Conservation (phyloP, 345 rosid genomes). For the Microthlaspi erraticum region DNA sequence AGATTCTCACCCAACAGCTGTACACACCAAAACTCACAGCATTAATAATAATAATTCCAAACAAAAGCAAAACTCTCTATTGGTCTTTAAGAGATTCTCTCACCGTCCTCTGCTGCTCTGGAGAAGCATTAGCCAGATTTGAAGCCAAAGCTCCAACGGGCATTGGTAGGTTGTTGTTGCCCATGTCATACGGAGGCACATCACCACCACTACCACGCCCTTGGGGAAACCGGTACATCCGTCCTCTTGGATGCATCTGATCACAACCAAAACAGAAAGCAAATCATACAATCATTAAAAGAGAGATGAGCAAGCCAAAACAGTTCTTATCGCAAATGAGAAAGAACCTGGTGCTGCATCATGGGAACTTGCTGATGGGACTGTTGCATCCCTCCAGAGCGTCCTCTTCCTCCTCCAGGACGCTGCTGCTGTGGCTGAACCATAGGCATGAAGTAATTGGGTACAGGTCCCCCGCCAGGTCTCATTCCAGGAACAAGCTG, state of each 20-base stretch:
- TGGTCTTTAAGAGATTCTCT: slow-evolving; percentile 13
- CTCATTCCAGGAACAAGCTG: slow-evolving; percentile 97
- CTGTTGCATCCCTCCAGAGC: slow-evolving; percentile 75
- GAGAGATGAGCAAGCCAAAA: neutral
- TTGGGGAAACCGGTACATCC: slow-evolving; percentile 74
- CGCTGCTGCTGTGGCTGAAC: slow-evolving; percentile 93
- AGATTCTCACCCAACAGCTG: slow-evolving; percentile 96
- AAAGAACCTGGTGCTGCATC: slow-evolving; percentile 75
- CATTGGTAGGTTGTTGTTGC: slow-evolving; percentile 53
- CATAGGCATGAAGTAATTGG: slow-evolving; percentile 88
- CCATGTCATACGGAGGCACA: slow-evolving; percentile 71
- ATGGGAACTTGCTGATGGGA: slow-evolving; percentile 75
- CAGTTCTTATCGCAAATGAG: neutral
- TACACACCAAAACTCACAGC: neutral
- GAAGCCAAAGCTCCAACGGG: slow-evolving; percentile 82
- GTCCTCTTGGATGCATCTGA: slow-evolving; percentile 85
- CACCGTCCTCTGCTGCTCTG: slow-evolving; percentile 95
- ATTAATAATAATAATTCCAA: neutral
- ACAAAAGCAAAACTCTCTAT: neutral
- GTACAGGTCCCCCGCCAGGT: slow-evolving; percentile 74
- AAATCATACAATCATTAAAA: neutral
- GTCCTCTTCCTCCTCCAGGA: slow-evolving; percentile 74
- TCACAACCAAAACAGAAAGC: slow-evolving; percentile 15
- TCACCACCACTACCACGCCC: slow-evolving; percentile 67
- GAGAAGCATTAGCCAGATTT: slow-evolving; percentile 82